Percentiles rank a stretch among this genome's conserved stretches.
Conservation (phyloP, 2,329 filamentous ascomycete species). For the Pyrenochaeta sp. region DNA sequence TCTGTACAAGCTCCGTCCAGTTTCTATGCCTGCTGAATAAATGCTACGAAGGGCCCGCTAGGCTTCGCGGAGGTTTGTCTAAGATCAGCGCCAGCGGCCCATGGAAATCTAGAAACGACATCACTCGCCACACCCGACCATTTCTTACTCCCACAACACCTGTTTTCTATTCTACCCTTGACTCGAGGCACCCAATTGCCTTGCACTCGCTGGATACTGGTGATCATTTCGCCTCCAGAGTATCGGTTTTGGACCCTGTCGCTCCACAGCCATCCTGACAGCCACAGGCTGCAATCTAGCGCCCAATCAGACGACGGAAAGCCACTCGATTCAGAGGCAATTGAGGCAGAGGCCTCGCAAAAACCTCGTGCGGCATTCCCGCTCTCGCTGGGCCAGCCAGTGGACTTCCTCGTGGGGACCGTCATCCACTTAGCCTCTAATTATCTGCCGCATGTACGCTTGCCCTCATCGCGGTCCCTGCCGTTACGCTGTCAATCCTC, state of each 20-base stretch:
- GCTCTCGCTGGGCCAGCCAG: slow-evolving; percentile 30
- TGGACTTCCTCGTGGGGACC: slow-evolving; percentile 30
- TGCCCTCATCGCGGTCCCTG: slow-evolving; percentile 35
- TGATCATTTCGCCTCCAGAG: slow-evolving; percentile 49
- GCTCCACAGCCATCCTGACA: slow-evolving; percentile 41
- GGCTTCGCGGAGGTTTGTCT: slow-evolving; percentile 35
- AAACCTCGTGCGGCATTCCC: slow-evolving; percentile 44
- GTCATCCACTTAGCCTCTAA: slow-evolving; percentile 35
- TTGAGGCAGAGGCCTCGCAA: slow-evolving; percentile 43
- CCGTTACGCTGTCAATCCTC: slow-evolving; percentile 42
- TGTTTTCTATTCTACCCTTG: slow-evolving; percentile 26
- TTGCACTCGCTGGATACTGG: slow-evolving; percentile 21
- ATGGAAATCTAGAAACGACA: slow-evolving; percentile 45
- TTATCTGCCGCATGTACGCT: slow-evolving; percentile 34
- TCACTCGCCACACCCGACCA: slow-evolving; percentile 48
- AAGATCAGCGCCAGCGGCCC: slow-evolving; percentile 45
- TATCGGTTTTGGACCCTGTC: slow-evolving; percentile 40
- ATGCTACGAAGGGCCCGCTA: slow-evolving; percentile 37
- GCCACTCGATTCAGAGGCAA: slow-evolving; percentile 39
- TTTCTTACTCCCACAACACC: slow-evolving; percentile 32
- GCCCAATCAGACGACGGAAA: slow-evolving; percentile 39
- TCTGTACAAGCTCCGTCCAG: slow-evolving; percentile 13
- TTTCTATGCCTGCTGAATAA: slow-evolving; percentile 12
- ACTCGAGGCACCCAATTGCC: slow-evolving; percentile 25
- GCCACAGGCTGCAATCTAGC: slow-evolving; percentile 33